Base-by-base conservation (phyloP, 2,329 filamentous ascomycete species). In the Helotiales sp. region DNA sequence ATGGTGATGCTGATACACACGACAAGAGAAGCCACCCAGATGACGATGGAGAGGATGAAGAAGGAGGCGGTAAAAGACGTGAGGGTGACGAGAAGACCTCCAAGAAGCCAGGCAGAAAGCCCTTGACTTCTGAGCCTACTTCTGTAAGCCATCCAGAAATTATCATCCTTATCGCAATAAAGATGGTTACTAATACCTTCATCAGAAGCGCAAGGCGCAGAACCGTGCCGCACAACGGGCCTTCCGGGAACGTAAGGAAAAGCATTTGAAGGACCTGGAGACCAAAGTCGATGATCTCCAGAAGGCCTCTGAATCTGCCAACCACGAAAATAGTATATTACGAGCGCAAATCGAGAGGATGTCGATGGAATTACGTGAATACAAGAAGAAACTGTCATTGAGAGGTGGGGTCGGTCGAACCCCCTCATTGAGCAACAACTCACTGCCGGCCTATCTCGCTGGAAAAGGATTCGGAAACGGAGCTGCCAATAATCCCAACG, bases 21-120 rank as follows among this genome's bases (percentile, higher is more conserved):
- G 87, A 89, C 58, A 93, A 93, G 77, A 81, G 89, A 61, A 87
- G 88, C 70, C 88, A 86, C 69, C 86, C 86, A 0, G 86, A 88
- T 49, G 84, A 87, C 30, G 84, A 89, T 12, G 86, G 77, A 7
- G 77, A 89, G 5, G 89, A 81, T n/a, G 78, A 77, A 27, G 81
- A 81, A 44, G 85, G 84, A 64, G 84, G 85, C 42, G 95, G 93
- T 78, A 84, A 91, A 63, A 85, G 90, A 27, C 52, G 57, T 52
- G 85, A 88, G 58, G 87, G 67, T 12, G 69, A 91, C 55, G 91
- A 93, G 44, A 96, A 95, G 76, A 81, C 87, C 42, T 85, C 91
- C 24, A 98, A 98, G 84, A 99, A 98, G 77, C 93, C 95, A 4
- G 95, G 95, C 51, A 86, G 95, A 63, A 99, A 99, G 80, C 95